A percentile compares a stretch with the other conserved stretches of the same genome.
These are phyloP conservation scores for Globisporangium takayamanum DNA, from an alignment of 352 stramenopile species.

Conservation along the genomic window DNA sequence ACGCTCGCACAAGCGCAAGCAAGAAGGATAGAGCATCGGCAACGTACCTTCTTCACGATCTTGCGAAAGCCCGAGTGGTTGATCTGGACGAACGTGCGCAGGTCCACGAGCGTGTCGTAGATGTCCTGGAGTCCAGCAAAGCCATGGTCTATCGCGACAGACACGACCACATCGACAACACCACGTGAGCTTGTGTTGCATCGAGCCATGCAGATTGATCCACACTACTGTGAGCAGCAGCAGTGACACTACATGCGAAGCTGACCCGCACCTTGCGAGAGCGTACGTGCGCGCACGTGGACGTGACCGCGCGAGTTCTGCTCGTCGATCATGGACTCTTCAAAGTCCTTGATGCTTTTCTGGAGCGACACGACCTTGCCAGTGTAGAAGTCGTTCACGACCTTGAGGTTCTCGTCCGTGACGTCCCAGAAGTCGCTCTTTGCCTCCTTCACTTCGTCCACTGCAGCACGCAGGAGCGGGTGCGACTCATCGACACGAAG, in stretches of 20 bases:
- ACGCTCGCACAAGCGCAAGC: no score
- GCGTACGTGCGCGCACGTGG: conserved; percentile 46
- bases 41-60: conserved; percentile 88
- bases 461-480: conserved; percentile 40
- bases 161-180: not conserved
- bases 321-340: conserved; percentile 56
- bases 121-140: conserved; percentile 84
- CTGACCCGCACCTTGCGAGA: conserved; percentile 44
- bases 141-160: conserved; percentile 36
- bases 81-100: conserved; percentile 89
- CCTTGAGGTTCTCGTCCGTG: conserved; percentile 69
- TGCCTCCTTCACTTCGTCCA: conserved; percentile 59
- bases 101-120: conserved; percentile 85
- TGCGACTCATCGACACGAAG: conserved; percentile 56
- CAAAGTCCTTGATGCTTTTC: conserved; percentile 73
- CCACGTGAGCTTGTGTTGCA: not conserved
- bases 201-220: not conserved
- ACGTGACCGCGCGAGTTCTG: conserved; percentile 72
- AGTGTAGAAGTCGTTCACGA: conserved; percentile 82
- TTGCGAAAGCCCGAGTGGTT: conserved; percentile 92
- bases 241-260: not conserved
- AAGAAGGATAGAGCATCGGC: no score
- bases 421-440: conserved; percentile 84
- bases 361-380: conserved; percentile 60
- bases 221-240: not conserved